Evolutionary conservation across 805 yeast genomes (phyloP).

Genomic region (Metschnikowia lachancei): DNA sequence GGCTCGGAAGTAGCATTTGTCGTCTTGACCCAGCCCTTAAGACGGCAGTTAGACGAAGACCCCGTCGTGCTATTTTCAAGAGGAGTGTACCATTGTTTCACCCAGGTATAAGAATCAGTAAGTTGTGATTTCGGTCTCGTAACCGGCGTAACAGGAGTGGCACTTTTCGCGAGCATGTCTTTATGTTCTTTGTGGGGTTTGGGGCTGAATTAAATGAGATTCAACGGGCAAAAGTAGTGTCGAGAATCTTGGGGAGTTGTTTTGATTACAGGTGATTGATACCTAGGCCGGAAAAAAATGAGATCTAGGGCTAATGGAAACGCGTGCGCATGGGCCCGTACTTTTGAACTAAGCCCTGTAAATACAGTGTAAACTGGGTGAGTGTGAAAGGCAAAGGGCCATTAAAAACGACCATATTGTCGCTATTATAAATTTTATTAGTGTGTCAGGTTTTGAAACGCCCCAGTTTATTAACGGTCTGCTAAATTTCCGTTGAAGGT

Average conservation of each 20-base stretch:
- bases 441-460: too few relatives aligned
- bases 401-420: too few relatives aligned
- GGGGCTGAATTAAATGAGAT: not conserved
- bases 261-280: too few relatives aligned
- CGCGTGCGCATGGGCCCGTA: too few relatives aligned
- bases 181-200: not conserved
- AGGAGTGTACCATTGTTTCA: conserved; percentile 39
- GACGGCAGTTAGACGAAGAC: conserved; percentile 17
- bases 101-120: conserved; percentile 32
- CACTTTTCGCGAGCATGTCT: conserved; percentile 18
- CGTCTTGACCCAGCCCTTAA: conserved; percentile 42
- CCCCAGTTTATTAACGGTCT: too few relatives aligned
- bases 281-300: too few relatives aligned
- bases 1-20: conserved; percentile 6
- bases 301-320: too few relatives aligned
- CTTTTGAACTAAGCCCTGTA: too few relatives aligned
- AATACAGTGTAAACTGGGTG: too few relatives aligned
- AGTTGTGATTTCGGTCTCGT: conserved; percentile 19
- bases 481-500: too few relatives aligned
- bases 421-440: too few relatives aligned
- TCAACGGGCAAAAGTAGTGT: not conserved
- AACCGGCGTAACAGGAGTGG: conserved; percentile 24
- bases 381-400: too few relatives aligned
- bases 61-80: conserved; percentile 13
- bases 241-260: not conserved